Percentiles rank a stretch among this genome's conserved stretches.
Evolutionary conservation across 305 asterid species (phyloP).

Genomic region (Salvia sclarea): DNA sequence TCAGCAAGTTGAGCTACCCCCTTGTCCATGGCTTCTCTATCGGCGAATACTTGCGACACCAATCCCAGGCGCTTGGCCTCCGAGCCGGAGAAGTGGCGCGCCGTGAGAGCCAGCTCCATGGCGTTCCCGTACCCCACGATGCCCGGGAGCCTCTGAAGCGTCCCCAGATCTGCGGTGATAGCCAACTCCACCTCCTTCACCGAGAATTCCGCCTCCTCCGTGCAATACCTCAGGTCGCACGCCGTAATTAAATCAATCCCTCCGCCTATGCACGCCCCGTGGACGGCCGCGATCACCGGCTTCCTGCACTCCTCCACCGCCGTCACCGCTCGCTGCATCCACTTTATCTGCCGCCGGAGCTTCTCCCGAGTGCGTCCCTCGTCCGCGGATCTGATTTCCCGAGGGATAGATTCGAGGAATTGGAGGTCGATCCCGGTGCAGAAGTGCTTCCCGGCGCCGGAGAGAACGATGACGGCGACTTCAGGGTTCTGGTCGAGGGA

Average conservation of each 20-base stretch:
- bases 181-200: slow-evolving; percentile 89
- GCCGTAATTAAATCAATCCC: slow-evolving; percentile 75
- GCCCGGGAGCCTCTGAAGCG: slow-evolving; percentile 89
- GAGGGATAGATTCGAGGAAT: slow-evolving; percentile 30
- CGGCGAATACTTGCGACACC: slow-evolving; percentile 53
- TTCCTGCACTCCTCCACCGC: slow-evolving; percentile 85
- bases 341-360: slow-evolving; percentile 63
- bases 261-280: slow-evolving; percentile 91
- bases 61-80: slow-evolving; percentile 87
- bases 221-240: slow-evolving; percentile 75
- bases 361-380: slow-evolving; percentile 60
- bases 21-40: slow-evolving; percentile 52
- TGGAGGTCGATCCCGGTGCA: slow-evolving; percentile 86
- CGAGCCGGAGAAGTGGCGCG: slow-evolving; percentile 61
- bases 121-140: slow-evolving; percentile 87
- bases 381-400: slow-evolving; percentile 30
- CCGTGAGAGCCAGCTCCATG: slow-evolving; percentile 85
- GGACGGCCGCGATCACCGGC: slow-evolving; percentile 79
- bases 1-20: slow-evolving; percentile 66
- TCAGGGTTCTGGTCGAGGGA: slow-evolving; percentile 68
- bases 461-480: slow-evolving; percentile 58
- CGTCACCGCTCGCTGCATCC: slow-evolving; percentile 60
- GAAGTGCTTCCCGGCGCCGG: slow-evolving; percentile 75
- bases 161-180: slow-evolving; percentile 77
- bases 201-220: slow-evolving; percentile 53